These are phyloP conservation scores for Grosmannia serpens DNA, from an alignment of 2,329 filamentous ascomycete genomes.

Conservation along the genomic window DNA sequence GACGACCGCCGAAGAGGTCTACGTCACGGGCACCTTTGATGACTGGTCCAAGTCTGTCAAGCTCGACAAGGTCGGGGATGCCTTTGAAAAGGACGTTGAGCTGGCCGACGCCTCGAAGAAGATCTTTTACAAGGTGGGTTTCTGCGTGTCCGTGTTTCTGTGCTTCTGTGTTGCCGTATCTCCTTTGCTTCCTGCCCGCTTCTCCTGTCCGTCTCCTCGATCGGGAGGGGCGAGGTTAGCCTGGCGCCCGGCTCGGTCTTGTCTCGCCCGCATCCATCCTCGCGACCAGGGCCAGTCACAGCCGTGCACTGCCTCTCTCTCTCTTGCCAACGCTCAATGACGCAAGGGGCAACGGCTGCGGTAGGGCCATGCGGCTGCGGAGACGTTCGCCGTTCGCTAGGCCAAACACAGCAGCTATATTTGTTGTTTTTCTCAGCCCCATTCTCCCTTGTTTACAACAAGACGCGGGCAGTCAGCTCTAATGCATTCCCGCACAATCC, in stretches of 20 bases:
- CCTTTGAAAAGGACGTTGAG: constrained; percentile 72
- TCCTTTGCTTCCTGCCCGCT: neutral
- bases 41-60: constrained; percentile 81
- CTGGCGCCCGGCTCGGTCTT: neutral
- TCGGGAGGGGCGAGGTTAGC: neutral
- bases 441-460: neutral
- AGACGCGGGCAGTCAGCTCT: neutral
- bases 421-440: neutral
- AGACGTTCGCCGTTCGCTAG: neutral
- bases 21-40: constrained; percentile 83
- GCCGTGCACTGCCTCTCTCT: too few relatives aligned
- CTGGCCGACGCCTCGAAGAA: constrained; percentile 57
- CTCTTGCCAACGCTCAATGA: neutral
- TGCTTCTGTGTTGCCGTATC: neutral
- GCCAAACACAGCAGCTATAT: neutral
- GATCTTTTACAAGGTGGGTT: constrained; percentile 85
- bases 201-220: neutral
- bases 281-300: neutral
- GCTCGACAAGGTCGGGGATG: constrained; percentile 61
- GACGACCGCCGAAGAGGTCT: constrained; percentile 74
- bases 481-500: neutral
- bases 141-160: neutral
- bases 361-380: neutral
- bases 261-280: neutral
- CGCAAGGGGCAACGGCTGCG: neutral